Evolutionary conservation across 371 early-diverging fungal genomes (phyloP).

Genomic region (Circinella umbellata): DNA sequence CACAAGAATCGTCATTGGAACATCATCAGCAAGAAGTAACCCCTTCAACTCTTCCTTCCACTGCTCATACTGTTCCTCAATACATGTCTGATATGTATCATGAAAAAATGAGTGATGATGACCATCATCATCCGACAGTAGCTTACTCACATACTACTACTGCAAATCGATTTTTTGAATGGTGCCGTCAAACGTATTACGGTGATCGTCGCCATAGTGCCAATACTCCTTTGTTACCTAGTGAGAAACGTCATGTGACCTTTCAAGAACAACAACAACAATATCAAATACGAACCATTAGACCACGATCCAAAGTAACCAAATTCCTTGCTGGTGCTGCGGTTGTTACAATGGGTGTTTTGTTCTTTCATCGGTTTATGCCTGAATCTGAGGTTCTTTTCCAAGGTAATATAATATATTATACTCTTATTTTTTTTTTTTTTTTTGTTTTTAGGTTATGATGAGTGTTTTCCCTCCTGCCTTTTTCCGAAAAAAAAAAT

Average conservation of each 20-base stretch:
- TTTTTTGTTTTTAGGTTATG: no score
- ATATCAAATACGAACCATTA: not conserved
- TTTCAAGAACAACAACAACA: not conserved
- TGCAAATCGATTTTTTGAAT: slow-evolving; percentile 1
- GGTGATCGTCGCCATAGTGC: slow-evolving; percentile 2
- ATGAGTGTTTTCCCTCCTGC: no score
- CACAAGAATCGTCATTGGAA: not conserved
- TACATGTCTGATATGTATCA: slow-evolving; percentile 16
- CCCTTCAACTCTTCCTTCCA: not conserved
- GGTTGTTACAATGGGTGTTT: not conserved
- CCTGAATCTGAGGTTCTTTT: not conserved
- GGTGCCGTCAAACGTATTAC: slow-evolving; percentile 9
- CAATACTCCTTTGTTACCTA: slow-evolving; percentile 10
- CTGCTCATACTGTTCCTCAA: slow-evolving; percentile 3
- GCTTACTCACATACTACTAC: not conserved
- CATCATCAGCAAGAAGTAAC: not conserved
- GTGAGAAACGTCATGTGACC: slow-evolving; percentile 1
- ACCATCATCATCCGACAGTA: not conserved
- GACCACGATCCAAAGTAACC: not conserved
- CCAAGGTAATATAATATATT: slow-evolving; percentile 10
- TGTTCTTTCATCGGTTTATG: not conserved
- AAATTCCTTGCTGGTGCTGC: slow-evolving; percentile 9
- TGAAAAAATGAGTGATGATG: slow-evolving; percentile 5
- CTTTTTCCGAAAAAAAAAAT: not conserved
- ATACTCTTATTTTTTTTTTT: no score